Evolutionary conservation across 2,329 filamentous ascomycete species (phyloP).

Genomic region (Sclerotinia borealis): DNA sequence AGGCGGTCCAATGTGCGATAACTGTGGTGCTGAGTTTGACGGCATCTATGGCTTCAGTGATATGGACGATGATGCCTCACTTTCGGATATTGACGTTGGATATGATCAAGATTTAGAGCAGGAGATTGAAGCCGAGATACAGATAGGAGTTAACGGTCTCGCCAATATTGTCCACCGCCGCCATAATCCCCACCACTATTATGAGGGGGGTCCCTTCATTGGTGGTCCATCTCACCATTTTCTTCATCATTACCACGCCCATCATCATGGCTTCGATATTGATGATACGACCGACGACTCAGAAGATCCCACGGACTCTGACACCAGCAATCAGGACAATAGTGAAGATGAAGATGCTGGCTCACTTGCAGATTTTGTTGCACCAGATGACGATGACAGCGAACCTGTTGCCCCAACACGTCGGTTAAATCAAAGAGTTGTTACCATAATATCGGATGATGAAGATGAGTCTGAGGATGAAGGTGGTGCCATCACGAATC

Average conservation of each 20-base stretch:
- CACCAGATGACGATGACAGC: constrained; percentile 23
- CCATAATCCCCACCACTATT: neutral
- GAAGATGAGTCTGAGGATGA: constrained; percentile 27
- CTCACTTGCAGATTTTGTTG: constrained; percentile 29
- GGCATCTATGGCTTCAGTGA: constrained; percentile 23
- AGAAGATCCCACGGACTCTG: constrained; percentile 7
- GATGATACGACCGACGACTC: constrained; percentile 7
- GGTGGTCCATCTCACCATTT: neutral
- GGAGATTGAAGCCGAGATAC: constrained; percentile 12
- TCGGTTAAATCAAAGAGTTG: constrained; percentile 5
- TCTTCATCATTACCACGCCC: constrained; percentile 8
- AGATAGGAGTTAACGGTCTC: neutral
- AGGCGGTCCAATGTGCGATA: constrained; percentile 46
- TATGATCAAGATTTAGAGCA: constrained; percentile 24
- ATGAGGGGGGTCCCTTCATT: neutral
- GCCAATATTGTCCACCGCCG: neutral
- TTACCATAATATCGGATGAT: constrained; percentile 26
- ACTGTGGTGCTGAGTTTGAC: constrained; percentile 38
- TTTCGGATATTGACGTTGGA: constrained; percentile 25
- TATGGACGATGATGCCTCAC: neutral
- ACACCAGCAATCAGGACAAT: constrained; percentile 13
- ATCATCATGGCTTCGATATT: constrained; percentile 2
- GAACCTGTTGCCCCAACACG: constrained; percentile 9
- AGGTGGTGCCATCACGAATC: constrained; percentile 27
- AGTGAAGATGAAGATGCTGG: constrained; percentile 25